Evolutionary conservation across 1,284 basidiomycete species (phyloP).

Genomic region (Microbotryum silenes-acaulis): DNA sequence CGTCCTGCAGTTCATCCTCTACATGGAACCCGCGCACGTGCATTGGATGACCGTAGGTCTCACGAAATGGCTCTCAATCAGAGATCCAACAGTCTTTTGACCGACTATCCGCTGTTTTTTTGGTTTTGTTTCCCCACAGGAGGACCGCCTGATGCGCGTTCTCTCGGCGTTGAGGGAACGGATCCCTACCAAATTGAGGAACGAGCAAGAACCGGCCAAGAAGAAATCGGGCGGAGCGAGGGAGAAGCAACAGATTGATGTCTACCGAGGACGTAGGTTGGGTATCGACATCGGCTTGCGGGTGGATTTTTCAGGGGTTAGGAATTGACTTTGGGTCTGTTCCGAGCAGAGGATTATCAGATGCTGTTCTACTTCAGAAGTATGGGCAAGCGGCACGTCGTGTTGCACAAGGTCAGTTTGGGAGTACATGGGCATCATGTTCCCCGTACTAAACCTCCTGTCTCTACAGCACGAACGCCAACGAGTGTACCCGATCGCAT

Average conservation of each 20-base stretch:
- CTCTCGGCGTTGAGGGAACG: constrained; percentile 37
- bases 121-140: constrained; percentile 4
- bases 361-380: constrained; percentile 43
- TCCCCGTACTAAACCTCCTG: background rate
- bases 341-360: constrained; percentile 34
- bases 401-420: constrained; percentile 38
- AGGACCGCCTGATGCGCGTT: constrained; percentile 33
- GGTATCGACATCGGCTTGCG: background rate
- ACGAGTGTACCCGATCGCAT: background rate
- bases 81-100: no score
- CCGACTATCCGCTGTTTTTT: no score
- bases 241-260: constrained; percentile 40
- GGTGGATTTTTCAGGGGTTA: background rate
- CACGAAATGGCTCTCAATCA: background rate
- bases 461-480: background rate
- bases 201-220: constrained; percentile 29
- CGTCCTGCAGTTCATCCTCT: constrained; percentile 41
- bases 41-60: constrained; percentile 41
- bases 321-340: background rate
- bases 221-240: constrained; percentile 12
- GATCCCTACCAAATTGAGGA: constrained; percentile 38
- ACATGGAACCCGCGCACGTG: constrained; percentile 42
- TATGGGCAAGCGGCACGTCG: constrained; percentile 39
- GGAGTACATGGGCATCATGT: background rate
- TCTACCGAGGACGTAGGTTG: constrained; percentile 35